These are phyloP conservation scores for Escovopsis sp. DNA, from an alignment of 2,329 filamentous ascomycete genomes.

Conservation along the genomic window DNA sequence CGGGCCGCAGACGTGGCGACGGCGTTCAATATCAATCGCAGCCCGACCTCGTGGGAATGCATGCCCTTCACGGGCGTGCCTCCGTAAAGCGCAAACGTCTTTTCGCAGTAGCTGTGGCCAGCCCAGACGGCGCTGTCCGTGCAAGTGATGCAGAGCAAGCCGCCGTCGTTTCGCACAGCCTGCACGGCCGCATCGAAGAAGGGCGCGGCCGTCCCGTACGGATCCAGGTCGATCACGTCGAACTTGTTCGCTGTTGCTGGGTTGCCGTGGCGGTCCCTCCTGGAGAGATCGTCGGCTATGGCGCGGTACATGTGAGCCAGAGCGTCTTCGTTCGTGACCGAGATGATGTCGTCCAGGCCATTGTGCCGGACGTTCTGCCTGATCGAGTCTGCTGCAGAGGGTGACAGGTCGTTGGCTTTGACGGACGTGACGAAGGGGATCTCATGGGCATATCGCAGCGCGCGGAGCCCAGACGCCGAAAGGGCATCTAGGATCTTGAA, in stretches of 20 bases:
- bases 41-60: conserved; percentile 76
- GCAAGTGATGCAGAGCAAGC: conserved; percentile 86
- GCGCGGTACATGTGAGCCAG: conserved; percentile 79
- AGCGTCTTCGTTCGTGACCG: conserved; percentile 66
- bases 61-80: conserved; percentile 73
- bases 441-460: conserved; percentile 81
- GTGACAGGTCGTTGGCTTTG: conserved; percentile 80
- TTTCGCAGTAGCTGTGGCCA: conserved; percentile 86
- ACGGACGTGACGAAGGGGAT: conserved; percentile 70
- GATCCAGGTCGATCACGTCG: conserved; percentile 92
- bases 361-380: conserved; percentile 77
- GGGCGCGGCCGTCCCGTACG: conserved; percentile 83
- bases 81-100: conserved; percentile 86
- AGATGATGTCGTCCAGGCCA: conserved; percentile 53
- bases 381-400: conserved; percentile 65
- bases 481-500: conserved; percentile 91
- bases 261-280: conserved; percentile 24
- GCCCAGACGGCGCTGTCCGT: conserved; percentile 94
- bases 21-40: conserved; percentile 73
- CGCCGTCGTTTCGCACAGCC: conserved; percentile 68
- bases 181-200: conserved; percentile 89
- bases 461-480: conserved; percentile 83
- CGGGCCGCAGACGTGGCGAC: conserved; percentile 67
- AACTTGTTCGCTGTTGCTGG: conserved; percentile 42
- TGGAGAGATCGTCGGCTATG: conserved; percentile 38